These are phyloP conservation scores for Limonium bicolor DNA, from an alignment of 148 eudicot species.

Conservation along the genomic window DNA sequence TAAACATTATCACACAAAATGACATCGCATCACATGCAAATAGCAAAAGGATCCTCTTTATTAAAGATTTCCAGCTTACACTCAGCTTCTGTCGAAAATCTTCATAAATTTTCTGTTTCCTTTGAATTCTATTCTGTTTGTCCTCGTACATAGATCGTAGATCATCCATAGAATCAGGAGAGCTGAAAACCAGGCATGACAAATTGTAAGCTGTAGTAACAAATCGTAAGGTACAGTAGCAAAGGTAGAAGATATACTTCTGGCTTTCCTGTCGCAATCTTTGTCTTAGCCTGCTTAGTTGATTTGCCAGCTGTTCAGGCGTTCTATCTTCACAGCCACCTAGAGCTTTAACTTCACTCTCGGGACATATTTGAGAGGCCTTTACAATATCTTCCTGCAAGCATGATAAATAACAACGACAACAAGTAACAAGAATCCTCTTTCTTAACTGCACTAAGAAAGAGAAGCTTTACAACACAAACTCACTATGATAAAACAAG, in stretches of 20 bases:
- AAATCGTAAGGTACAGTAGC: background rate
- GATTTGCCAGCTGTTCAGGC: conserved; percentile 76
- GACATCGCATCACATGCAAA: no score
- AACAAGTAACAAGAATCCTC: background rate
- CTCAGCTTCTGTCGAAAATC: conserved; percentile 60
- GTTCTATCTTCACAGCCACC: conserved; percentile 49
- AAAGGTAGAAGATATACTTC: conserved; percentile 24
- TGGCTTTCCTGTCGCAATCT: conserved; percentile 59
- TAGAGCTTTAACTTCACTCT: conserved; percentile 65
- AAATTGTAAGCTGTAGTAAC: conserved; percentile 2
- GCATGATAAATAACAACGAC: background rate
- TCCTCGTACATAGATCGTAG: conserved; percentile 54
- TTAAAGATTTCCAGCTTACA: conserved; percentile 31
- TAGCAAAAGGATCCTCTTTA: background rate
- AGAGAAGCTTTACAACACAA: background rate
- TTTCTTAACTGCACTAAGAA: background rate
- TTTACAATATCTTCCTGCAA: conserved; percentile 54
- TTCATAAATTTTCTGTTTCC: conserved; percentile 49
- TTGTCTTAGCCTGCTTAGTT: conserved; percentile 38
- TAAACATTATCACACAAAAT: no score
- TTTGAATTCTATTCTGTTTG: conserved; percentile 63
- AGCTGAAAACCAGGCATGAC: conserved; percentile 27
- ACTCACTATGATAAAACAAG: no score
- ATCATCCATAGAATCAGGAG: conserved; percentile 72
- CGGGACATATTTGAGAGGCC: conserved; percentile 74